phyloP scores from a whole-genome alignment of 768 basidiomycete species.

The Leccinum sublutescens region DNA sequence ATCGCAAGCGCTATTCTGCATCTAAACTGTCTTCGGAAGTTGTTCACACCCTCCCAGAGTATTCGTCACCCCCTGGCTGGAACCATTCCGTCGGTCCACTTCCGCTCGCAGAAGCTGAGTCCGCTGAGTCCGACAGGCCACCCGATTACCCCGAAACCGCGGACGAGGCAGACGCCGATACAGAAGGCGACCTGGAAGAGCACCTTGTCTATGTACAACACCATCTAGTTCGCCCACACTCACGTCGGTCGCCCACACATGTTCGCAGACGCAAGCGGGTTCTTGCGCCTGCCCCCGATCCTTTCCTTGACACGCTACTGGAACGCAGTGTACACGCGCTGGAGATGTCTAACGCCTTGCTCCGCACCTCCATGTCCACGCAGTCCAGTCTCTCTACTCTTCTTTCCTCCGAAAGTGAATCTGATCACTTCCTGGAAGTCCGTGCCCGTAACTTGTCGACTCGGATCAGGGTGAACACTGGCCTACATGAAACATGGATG shows the following conservation, averaged over 20 bases:
- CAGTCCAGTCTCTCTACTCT: constrained; percentile 54
- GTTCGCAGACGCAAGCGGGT: constrained; percentile 29
- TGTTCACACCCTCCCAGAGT: constrained; percentile 62
- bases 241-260: constrained; percentile 29
- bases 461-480: constrained; percentile 46
- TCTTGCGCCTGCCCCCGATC: constrained; percentile 39
- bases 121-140: constrained; percentile 57
- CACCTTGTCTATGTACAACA: constrained; percentile 22
- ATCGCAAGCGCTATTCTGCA: constrained; percentile 57
- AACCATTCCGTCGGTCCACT: constrained; percentile 10
- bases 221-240: constrained; percentile 32
- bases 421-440: constrained; percentile 46
- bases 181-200: constrained; percentile 39
- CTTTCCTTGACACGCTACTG: constrained; percentile 72
- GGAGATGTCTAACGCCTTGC: constrained; percentile 78
- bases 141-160: constrained; percentile 78
- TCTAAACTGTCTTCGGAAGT: constrained; percentile 66
- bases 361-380: constrained; percentile 74
- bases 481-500: constrained; percentile 56
- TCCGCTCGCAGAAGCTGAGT: constrained; percentile 35
- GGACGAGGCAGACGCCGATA: constrained; percentile 74
- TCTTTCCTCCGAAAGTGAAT: constrained; percentile 44
- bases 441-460: constrained; percentile 53
- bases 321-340: constrained; percentile 82
- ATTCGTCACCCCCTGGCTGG: constrained; percentile 42